phyloP scores from a whole-genome alignment of 129 eudicot species.

The Chrysanthemum makinoi region DNA sequence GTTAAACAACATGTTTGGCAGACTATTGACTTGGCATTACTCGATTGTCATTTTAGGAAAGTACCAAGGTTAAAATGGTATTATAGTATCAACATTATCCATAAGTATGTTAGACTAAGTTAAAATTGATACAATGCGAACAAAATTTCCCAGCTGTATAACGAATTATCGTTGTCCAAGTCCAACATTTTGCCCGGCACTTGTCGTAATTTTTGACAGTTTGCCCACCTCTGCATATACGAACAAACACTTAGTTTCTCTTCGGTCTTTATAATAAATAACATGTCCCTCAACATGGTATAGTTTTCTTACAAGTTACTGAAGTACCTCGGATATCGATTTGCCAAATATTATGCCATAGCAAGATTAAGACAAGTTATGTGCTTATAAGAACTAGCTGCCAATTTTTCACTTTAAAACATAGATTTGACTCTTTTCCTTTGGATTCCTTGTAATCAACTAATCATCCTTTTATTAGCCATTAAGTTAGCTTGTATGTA shows the following conservation, averaged over 20 bases:
- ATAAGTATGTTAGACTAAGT: constrained; percentile 1
- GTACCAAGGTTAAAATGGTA: constrained; percentile 22
- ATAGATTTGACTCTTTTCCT: constrained; percentile 7
- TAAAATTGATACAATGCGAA: constrained; percentile 9
- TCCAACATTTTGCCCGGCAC: constrained; percentile 10
- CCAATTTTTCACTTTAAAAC: constrained; percentile 19
- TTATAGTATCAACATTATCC: constrained; percentile 5
- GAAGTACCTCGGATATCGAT: background rate
- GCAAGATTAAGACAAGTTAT: constrained; percentile 29
- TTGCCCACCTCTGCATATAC: constrained; percentile 16
- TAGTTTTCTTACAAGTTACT: constrained; percentile 3
- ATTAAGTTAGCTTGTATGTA: background rate
- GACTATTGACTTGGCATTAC: constrained; percentile 23
- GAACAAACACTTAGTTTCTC: constrained; percentile 5
- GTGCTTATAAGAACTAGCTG: constrained; percentile 36
- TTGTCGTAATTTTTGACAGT: constrained; percentile 24
- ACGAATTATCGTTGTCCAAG: constrained; percentile 9
- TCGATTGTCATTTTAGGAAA: constrained; percentile 13
- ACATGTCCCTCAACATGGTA: too few relatives aligned
- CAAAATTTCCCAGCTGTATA: constrained; percentile 12
- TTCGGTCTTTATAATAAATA: too few relatives aligned
- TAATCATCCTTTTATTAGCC: constrained; percentile 9
- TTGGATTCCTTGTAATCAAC: constrained; percentile 15
- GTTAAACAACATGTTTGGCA: constrained; percentile 1
- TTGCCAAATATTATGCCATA: constrained; percentile 18